phyloP scores from a whole-genome alignment of 352 stramenopile species.

The Globisporangium camurandrum region DNA sequence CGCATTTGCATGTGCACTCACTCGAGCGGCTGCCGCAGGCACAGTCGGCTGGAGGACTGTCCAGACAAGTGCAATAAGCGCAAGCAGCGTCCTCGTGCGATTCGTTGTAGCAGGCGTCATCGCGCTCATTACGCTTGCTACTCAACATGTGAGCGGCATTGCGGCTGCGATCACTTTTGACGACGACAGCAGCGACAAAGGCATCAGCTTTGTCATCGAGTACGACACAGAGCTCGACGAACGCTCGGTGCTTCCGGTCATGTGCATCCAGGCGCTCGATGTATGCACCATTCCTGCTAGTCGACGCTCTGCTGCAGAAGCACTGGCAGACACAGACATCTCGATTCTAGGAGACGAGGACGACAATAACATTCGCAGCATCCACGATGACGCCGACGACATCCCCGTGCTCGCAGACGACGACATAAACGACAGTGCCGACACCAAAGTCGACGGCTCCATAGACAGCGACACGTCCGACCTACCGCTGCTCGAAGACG shows the following conservation, averaged over 20 bases:
- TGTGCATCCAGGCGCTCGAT: background rate
- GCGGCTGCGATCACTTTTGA: background rate
- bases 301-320: too few species aligned
- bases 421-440: background rate
- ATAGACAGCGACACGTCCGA: background rate
- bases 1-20: background rate
- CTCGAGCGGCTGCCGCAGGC: background rate
- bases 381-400: background rate
- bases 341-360: constrained; percentile 2
- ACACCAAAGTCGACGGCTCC: background rate
- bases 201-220: background rate
- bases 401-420: background rate
- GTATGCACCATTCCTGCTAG: background rate
- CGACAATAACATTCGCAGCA: constrained; percentile 5
- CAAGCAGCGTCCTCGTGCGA: background rate
- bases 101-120: background rate
- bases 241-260: background rate
- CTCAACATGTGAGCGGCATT: background rate
- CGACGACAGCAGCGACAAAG: background rate
- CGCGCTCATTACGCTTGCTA: background rate
- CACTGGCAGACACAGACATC: background rate
- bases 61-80: background rate
- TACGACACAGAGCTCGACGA: background rate
- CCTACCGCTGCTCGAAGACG: background rate
- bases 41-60: background rate